A percentile compares a stretch with the other conserved stretches of the same genome.
Evolutionary conservation across 331 rosid species (phyloP).

Genomic region (Quercus lobata): DNA sequence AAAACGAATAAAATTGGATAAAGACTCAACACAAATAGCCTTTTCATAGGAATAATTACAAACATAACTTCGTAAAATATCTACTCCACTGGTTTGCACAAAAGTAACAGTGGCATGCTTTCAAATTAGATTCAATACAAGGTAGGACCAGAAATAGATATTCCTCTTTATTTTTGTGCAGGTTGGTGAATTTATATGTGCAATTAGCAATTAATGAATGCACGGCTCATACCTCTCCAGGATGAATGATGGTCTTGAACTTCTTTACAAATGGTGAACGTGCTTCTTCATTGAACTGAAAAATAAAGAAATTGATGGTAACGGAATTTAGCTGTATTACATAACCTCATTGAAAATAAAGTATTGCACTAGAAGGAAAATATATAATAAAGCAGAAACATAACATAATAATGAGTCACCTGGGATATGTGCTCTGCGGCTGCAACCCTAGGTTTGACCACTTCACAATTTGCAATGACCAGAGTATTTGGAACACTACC

Average conservation of each 20-base stretch:
- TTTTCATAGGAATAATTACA: background rate
- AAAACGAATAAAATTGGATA: background rate
- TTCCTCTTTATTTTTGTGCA: background rate
- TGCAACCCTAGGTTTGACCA: conserved; percentile 96
- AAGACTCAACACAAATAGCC: background rate
- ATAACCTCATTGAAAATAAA: background rate
- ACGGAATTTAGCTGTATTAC: conserved; percentile 6
- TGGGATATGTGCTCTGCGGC: conserved; percentile 99
- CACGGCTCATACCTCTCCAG: conserved; percentile 76
- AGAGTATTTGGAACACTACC: conserved; percentile 97
- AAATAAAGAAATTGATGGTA: conserved; percentile 11
- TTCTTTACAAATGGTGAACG: conserved; percentile 99
- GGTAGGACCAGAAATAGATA: background rate
- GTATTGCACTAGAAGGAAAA: background rate
- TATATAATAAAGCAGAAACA: background rate
- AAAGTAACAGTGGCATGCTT: background rate
- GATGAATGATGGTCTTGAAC: conserved; percentile 98
- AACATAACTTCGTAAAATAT: background rate
- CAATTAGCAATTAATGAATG: background rate
- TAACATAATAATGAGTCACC: conserved; percentile 37
- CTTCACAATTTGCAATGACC: conserved; percentile 97
- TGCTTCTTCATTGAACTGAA: conserved; percentile 96
- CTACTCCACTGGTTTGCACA: background rate
- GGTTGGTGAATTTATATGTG: background rate
- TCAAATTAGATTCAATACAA: background rate